Evolutionary conservation across 148 eudicot genomes (phyloP), one percentile per base, ranked within the genome.

Genomic region (Mesembryanthemum crystallinum): DNA sequence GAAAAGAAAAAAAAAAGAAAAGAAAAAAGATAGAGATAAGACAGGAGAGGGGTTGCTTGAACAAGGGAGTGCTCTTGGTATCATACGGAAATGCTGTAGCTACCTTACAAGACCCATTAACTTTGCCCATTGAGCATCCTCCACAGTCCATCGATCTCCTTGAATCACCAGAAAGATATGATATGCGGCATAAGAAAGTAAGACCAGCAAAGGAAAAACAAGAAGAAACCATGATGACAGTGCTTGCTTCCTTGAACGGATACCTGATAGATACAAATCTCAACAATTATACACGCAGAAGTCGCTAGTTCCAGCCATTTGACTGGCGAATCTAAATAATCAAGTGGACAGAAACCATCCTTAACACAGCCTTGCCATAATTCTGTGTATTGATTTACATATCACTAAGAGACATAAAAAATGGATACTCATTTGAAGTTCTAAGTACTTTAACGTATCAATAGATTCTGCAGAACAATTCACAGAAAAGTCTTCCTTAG

Each of bases 21-120:
- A 32, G 55, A 25, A 33, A 39, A 47, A 52, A 25, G 39, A 47
- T 1, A 15, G 2, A 47, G 13, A 66, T 75, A 24, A 30, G 54
- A 69, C 17, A 55, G 58, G 62, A 30, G n/a, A 73, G 14, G 35
- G 59, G 67, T 27, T n/a, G 49, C 43, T 65, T 65, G 28, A 29
- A 21, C 66, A 72, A 17, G 23, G 52, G 27, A 3, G 23, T 32
- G 2, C 14, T 60, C 55, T 67, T 66, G 27, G 15, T 17, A 32
- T 21, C 12, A 74, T 47, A 57, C 25, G 47, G 33, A 49, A 67
- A 42, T 39, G 32, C 30, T 13, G 28, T 17, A 42, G 21, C 67
- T 73, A 84, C 82, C 82, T 84, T 23, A 64, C 64, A 47, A 84
- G 79, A 73, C 87, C 87, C 51, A 76, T 68, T 47, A 84, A 74